Base-by-base conservation (phyloP, 108 stramenopile species). In the Cylindrotheca fusiformis region DNA sequence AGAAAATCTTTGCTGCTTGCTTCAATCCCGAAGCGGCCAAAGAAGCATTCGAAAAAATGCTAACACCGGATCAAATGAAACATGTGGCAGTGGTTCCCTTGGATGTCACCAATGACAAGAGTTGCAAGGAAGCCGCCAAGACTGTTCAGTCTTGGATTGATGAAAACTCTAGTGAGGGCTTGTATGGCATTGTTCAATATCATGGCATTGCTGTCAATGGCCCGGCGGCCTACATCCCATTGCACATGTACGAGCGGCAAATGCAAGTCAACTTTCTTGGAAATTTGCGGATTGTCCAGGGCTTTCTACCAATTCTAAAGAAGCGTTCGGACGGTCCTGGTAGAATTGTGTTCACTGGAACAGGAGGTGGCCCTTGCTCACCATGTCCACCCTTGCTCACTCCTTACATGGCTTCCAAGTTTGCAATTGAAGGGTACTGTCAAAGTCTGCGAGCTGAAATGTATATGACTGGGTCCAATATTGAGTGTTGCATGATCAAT, bases 231-330 rank as follows among this genome's bases (percentile, higher is more conserved):
- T 77, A 69, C 68, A 72, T 77, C 56, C 76, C 76, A 5, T 54
- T 77, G 58, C 55, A 57, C 22, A 69, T 73, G 60, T 77, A 73
- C 45, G 33, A 60, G 55, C 60, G 56, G 17, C 62, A 63, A 50
- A 22, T 71, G 52, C 59, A 71, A 45, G 70, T 71, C 22, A 86
- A 86, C 67, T 86, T 61, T 67, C 69, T 78, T 62, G 85, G 85
- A 1, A 78, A 74, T 22, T 25, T 86, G 6, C 33, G 67, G 0
- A 70, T 82, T 0, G 69, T 59, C 0, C 68, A 81, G 57, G 22
- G 58, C 20, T 69, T 78, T 52, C 32, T 86, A 52, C 85, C 85
- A 1, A 53, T 83, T 29, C 17, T 86, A 60, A 75, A 78, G 52
- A 59, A 64, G 33, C 46, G 41, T 14, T 48, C 48, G 4, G 20